phyloP scores from a whole-genome alignment of 225 moss, liverwort and hornwort species.

The Antitrichia curtipendula region DNA sequence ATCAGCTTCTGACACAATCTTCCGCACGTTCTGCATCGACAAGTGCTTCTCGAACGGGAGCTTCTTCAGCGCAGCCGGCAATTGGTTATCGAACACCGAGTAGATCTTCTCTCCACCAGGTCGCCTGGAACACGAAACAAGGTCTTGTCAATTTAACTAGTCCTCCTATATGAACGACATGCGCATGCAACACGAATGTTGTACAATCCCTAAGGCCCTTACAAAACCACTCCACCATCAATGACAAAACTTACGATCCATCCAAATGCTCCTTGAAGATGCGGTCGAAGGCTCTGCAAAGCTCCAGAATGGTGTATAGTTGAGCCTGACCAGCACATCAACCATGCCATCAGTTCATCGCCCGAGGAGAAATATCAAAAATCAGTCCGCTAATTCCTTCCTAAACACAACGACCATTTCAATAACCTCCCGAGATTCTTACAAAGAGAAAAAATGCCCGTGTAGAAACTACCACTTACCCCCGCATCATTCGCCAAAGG shows the following conservation, averaged over 20 bases:
- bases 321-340: conserved; percentile 36
- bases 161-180: background rate
- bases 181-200: background rate
- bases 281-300: conserved; percentile 55
- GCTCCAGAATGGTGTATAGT: conserved; percentile 49
- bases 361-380: background rate
- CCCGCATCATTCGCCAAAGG: conserved; percentile 47
- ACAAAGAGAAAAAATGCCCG: background rate
- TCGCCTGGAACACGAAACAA: conserved; percentile 21
- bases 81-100: conserved; percentile 42
- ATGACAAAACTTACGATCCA: conserved; percentile 36
- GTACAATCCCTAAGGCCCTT: background rate
- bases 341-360: background rate
- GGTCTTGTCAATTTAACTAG: background rate
- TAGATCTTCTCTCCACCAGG: conserved; percentile 56
- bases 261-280: conserved; percentile 62
- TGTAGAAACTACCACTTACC: conserved; percentile 5
- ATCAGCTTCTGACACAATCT: conserved; percentile 58
- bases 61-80: conserved; percentile 57
- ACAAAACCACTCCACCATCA: background rate
- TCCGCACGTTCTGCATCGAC: conserved; percentile 49
- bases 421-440: background rate
- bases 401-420: background rate
- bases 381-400: background rate
- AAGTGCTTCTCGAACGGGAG: conserved; percentile 51